phyloP scores from a whole-genome alignment of 2,329 filamentous ascomycete species.

The Eutypa lata region DNA sequence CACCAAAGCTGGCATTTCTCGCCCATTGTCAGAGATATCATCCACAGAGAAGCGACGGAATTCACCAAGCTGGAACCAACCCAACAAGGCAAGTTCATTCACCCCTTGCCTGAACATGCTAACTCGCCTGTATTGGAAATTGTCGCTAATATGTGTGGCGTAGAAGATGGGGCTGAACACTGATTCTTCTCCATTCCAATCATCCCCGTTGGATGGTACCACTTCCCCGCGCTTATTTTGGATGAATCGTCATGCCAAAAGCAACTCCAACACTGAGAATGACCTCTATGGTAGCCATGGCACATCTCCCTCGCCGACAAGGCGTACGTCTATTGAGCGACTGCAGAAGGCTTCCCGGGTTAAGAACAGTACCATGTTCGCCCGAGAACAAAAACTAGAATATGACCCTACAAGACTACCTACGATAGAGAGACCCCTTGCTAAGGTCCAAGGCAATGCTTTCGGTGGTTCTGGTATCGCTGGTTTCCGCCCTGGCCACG shows the following conservation, averaged over 20 bases:
- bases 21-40: constrained; percentile 85
- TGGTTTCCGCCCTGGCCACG: constrained; percentile 50
- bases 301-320: constrained; percentile 67
- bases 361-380: constrained; percentile 97
- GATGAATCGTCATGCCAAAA: constrained; percentile 70
- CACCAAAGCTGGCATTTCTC: constrained; percentile 60
- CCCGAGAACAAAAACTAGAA: constrained; percentile 85
- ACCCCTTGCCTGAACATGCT: constrained; percentile 17
- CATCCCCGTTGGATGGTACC: constrained; percentile 67
- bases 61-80: constrained; percentile 85
- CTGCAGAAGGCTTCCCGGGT: constrained; percentile 92
- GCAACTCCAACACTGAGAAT: constrained; percentile 66
- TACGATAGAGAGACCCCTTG: constrained; percentile 77
- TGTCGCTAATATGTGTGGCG: constrained; percentile 25
- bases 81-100: constrained; percentile 58
- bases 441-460: constrained; percentile 71
- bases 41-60: constrained; percentile 84
- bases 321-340: constrained; percentile 90
- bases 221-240: constrained; percentile 86
- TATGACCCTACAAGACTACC: constrained; percentile 81
- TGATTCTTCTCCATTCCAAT: constrained; percentile 81
- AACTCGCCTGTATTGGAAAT: neutral
- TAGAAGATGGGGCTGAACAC: constrained; percentile 67
- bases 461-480: constrained; percentile 58
- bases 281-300: constrained; percentile 55